Evolutionary conservation across 208 protist genomes (phyloP), one percentile per base, ranked within the genome.

Genomic region (Porcisia hertigi): DNA sequence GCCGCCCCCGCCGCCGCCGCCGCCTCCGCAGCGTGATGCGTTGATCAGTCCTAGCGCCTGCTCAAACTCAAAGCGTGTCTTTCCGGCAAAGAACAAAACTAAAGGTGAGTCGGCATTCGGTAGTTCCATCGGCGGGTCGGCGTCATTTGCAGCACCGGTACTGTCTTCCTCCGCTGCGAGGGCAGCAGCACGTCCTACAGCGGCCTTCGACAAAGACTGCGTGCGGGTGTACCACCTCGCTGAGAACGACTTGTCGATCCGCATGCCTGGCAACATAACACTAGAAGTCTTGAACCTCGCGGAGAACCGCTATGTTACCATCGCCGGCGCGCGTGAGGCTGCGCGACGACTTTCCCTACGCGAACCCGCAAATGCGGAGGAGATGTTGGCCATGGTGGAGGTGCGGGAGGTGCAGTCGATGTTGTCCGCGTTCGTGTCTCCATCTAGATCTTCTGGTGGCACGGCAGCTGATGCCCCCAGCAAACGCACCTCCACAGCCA

Each of bases 231-330:
- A 73, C 14, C 75, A 77, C 55, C 65, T 76, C 69, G 36, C 70
- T 25, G 82, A 86, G 18, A 82, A 79, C 41, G 88, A 89, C 30
- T 59, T 83, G 8, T 64, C 82, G 30, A 90, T 82, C 54, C 92
- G 94, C 11, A 87, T 94, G 2, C 94, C 94, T 2, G 94, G 94
- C 49, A 97, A 97, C 77, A 95, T 85, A 20, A 85, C 91, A 62
- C 79, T 97, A 71, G 89, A 94, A 82, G 85, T 91, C 71, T 81
- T 97, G 16, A 93, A 93, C 71, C 43, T 97, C 0, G 86, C 85
- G 57, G 88, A 94, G 55, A 97, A 97, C 80, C 57, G 69, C 25
- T 36, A 62, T 52, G 59, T 96, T 60, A 96, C 89, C 7, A 43
- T 90, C 25, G 55, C 59, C n/a, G 94, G 92, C 18, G 89, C 80